Evolutionary conservation across 768 basidiomycete genomes (phyloP).

Genomic region (Amanita fuliginea): DNA sequence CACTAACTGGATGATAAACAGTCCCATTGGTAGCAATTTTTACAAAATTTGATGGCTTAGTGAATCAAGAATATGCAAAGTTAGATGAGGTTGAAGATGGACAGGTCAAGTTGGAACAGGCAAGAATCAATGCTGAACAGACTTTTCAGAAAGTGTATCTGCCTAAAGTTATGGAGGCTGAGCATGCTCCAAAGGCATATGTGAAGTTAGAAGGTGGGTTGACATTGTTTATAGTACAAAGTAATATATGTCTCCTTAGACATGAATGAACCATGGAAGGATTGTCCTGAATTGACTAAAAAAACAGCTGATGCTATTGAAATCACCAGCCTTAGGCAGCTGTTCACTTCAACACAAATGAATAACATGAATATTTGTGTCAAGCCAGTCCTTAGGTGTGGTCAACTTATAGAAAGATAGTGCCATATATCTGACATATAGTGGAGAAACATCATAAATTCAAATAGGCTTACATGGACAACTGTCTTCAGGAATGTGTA

Average conservation of each 20-base stretch:
- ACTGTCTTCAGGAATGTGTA: neutral
- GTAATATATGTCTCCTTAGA: constrained; percentile 6
- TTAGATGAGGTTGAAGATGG: constrained; percentile 2
- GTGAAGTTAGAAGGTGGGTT: neutral
- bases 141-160: constrained; percentile 9
- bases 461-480: neutral
- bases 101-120: constrained; percentile 5
- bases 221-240: neutral
- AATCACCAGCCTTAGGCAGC: constrained; percentile 8
- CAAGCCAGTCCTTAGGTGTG: constrained; percentile 4
- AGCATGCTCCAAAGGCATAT: neutral
- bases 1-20: constrained; percentile 5
- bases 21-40: constrained; percentile 28
- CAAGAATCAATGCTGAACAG: constrained; percentile 8
- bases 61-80: constrained; percentile 11
- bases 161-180: neutral
- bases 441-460: neutral
- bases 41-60: constrained; percentile 24
- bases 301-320: constrained; percentile 12
- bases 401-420: neutral
- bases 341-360: neutral
- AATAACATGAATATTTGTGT: constrained; percentile 6
- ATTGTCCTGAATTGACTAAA: constrained; percentile 9
- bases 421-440: neutral
- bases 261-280: constrained; percentile 9